Evolutionary conservation across 2,329 filamentous ascomycete genomes (phyloP).

Genomic region (Aspergillus fumigatus): DNA sequence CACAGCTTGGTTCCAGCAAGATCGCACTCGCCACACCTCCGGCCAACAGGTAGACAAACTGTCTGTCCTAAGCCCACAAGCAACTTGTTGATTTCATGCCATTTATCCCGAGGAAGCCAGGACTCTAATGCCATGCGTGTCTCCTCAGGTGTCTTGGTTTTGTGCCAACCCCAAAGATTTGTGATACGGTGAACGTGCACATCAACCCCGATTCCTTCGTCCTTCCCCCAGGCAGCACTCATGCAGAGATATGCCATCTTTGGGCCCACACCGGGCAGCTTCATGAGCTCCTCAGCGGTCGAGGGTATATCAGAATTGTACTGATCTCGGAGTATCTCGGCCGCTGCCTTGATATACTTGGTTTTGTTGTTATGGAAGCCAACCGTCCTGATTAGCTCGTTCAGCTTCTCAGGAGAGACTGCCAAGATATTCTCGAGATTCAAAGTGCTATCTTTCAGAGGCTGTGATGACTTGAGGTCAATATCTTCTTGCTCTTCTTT

Average conservation of each 20-base stretch:
- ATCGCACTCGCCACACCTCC: constrained; percentile 80
- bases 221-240: constrained; percentile 66
- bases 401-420: constrained; percentile 61
- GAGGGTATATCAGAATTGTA: constrained; percentile 74
- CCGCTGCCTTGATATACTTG: constrained; percentile 71
- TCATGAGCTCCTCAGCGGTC: constrained; percentile 68
- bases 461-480: constrained; percentile 17
- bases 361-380: constrained; percentile 97
- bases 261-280: constrained; percentile 80
- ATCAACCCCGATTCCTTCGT: constrained; percentile 83
- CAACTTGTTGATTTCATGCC: constrained; percentile 89
- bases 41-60: constrained; percentile 74
- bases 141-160: constrained; percentile 74
- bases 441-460: constrained; percentile 46
- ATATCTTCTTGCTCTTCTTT: constrained; percentile 23
- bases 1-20: constrained; percentile 73
- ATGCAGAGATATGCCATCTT: constrained; percentile 94
- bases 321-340: constrained; percentile 65
- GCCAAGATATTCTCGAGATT: constrained; percentile 74
- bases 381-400: constrained; percentile 74
- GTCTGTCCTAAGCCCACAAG: constrained; percentile 86
- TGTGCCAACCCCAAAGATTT: constrained; percentile 90
- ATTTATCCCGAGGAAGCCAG: constrained; percentile 79
- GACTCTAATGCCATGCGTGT: constrained; percentile 69
- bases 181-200: constrained; percentile 94